Evolutionary conservation across 345 rosid species (phyloP), one percentile per base, ranked within the genome.

Genomic region (Noccaea caerulescens): DNA sequence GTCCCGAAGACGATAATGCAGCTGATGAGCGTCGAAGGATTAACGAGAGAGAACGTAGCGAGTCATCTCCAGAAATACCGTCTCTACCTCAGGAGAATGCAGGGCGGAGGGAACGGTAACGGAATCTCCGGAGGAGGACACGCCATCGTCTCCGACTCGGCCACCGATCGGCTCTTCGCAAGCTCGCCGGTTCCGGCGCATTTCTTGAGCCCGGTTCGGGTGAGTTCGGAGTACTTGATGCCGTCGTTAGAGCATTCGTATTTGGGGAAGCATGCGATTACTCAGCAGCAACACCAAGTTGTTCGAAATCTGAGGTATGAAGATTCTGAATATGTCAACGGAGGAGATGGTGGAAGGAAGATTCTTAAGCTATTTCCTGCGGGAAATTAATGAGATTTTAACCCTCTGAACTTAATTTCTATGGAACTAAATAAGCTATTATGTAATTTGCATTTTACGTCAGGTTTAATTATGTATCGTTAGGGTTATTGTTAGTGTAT

Each of bases 1-100:
- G 99, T 94, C 1, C 99, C 99, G 0, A 94, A 94, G 80, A 94
- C 99, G 46, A 91, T 94, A 69, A 94, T 94, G 99, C 97, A 91
- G 77, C 49, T 91, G 62, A 94, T 94, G 99, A 89, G 88, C 58
- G 99, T 94, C 0, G 97, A 91, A 47, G 99, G 99, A 0, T 66
- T 94, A 71, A 94, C 96, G 8, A 84, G 97, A 27, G 97, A 94
- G 76, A 94, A 91, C 76, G 99, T 94, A 2, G 99, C 99, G 33
- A 89, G 93, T 43, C 97, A 94, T 79, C 74, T 94, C 66, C 99
- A 94, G 62, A 94, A 94, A 75, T 94, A 94, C 58, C 81, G 99
- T 46, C 90, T 94, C 27, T 94, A 94, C 68, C 73, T 91, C 64
- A 91, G 87, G 76, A 82, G 97, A 80, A 94, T 89, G 97, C 95